Percentiles rank a stretch among this genome's conserved stretches.
phyloP scores from a whole-genome alignment of 306 rosid genomes.

The Cicer bijugum region DNA sequence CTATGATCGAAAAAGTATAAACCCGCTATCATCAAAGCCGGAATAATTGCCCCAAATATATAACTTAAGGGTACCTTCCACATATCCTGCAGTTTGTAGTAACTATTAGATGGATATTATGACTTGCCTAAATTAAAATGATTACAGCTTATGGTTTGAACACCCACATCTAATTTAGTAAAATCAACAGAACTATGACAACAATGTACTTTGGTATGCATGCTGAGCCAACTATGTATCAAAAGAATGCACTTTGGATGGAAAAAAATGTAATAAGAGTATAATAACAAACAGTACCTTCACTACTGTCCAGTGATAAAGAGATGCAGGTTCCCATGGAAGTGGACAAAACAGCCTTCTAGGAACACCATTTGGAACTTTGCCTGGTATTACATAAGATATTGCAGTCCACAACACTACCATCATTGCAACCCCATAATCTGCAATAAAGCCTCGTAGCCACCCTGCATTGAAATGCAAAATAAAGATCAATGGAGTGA shows the following conservation, averaged over 20 bases:
- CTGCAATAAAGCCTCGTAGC: slow-evolving; percentile 75
- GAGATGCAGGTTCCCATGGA: slow-evolving; percentile 77
- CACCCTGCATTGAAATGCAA: slow-evolving; percentile 56
- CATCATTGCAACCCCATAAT: slow-evolving; percentile 88
- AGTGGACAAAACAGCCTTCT: slow-evolving; percentile 80
- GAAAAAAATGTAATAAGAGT: not conserved
- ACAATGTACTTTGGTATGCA: not conserved
- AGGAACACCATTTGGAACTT: slow-evolving; percentile 72
- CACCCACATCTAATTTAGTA: not conserved
- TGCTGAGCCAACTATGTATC: not conserved
- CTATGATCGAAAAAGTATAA: slow-evolving; percentile 92
- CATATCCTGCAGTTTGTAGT: slow-evolving; percentile 71
- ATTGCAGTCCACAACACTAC: slow-evolving; percentile 77
- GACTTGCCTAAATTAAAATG: slow-evolving; percentile 23
- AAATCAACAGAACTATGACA: not conserved
- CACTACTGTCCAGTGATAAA: slow-evolving; percentile 78
- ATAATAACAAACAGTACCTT: slow-evolving; percentile 52
- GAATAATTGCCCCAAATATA: slow-evolving; percentile 70
- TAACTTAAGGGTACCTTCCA: slow-evolving; percentile 64
- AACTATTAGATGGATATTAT: slow-evolving; percentile 34
- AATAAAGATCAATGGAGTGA: slow-evolving; percentile 31
- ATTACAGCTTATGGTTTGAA: slow-evolving; percentile 1
- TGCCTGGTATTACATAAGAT: slow-evolving; percentile 61
- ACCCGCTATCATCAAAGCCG: slow-evolving; percentile 89
- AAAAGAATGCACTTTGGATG: slow-evolving; percentile 22